Percentiles rank a stretch among this genome's conserved stretches.
phyloP scores from a whole-genome alignment of 2,329 filamentous ascomycete species.

The Penicillium griseofulvum region DNA sequence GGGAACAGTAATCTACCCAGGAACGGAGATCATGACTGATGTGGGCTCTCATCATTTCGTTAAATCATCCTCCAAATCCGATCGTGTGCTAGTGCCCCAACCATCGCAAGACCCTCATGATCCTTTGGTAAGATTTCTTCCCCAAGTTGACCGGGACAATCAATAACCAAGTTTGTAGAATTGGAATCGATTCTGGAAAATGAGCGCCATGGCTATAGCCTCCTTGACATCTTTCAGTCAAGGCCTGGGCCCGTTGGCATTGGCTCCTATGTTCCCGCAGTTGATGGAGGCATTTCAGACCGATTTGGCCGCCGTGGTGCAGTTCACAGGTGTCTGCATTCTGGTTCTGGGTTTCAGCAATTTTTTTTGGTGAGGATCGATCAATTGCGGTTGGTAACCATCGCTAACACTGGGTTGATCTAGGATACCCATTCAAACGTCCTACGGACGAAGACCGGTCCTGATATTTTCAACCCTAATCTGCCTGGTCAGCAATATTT shows the following conservation, averaged over 20 bases:
- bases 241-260: conserved; percentile 54
- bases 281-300: conserved; percentile 57
- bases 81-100: conserved; percentile 52
- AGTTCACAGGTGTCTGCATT: conserved; percentile 58
- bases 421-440: conserved; percentile 56
- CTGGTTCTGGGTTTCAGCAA: conserved; percentile 59
- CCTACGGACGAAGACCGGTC: conserved; percentile 56
- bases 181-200: conserved; percentile 51
- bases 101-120: conserved; percentile 49
- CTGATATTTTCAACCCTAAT: conserved; percentile 53
- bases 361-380: conserved; percentile 53
- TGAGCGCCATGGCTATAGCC: conserved; percentile 48
- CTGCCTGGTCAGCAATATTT: conserved; percentile 54
- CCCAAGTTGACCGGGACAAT: no score
- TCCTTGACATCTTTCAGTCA: conserved; percentile 53
- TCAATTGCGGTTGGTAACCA: not conserved
- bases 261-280: conserved; percentile 60
- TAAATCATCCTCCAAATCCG: conserved; percentile 47
- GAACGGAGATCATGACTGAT: conserved; percentile 61
- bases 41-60: conserved; percentile 64
- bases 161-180: conserved; percentile 30
- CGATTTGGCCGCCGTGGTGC: conserved; percentile 53
- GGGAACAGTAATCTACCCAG: conserved; percentile 54
- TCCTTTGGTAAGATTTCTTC: conserved; percentile 36
- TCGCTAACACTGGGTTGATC: not conserved